These are phyloP conservation scores for Dactylella cylindrospora DNA, from an alignment of 2,329 filamentous ascomycete species.

Conservation along the genomic window DNA sequence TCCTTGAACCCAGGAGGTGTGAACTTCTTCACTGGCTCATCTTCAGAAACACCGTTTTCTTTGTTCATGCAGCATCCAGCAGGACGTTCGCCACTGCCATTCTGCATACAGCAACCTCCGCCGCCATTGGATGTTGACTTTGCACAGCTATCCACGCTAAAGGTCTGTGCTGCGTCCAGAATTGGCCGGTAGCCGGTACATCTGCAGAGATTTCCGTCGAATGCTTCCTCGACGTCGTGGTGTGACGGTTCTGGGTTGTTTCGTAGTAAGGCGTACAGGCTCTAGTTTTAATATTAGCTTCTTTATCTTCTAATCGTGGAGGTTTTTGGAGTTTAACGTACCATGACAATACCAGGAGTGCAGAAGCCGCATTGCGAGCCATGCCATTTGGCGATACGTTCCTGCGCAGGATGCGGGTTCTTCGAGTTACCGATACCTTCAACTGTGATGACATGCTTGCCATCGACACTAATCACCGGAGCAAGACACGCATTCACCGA, in stretches of 20 bases:
- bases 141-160: constrained; percentile 64
- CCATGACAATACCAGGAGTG: constrained; percentile 95
- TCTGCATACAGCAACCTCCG: constrained; percentile 70
- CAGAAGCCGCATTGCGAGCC: constrained; percentile 96
- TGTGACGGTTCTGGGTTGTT: constrained; percentile 78
- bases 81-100: constrained; percentile 55
- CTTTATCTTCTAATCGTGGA: background rate
- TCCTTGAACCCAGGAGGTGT: constrained; percentile 89
- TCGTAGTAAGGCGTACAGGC: constrained; percentile 84
- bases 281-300: constrained; percentile 58
- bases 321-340: constrained; percentile 48
- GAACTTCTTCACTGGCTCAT: constrained; percentile 63
- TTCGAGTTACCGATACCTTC: constrained; percentile 91
- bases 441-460: constrained; percentile 96
- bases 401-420: constrained; percentile 82
- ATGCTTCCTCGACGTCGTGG: constrained; percentile 88
- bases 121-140: constrained; percentile 62
- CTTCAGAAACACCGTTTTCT: constrained; percentile 52
- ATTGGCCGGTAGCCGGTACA: constrained; percentile 96
- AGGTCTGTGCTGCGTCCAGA: constrained; percentile 88
- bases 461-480: constrained; percentile 87
- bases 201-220: constrained; percentile 92
- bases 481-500: constrained; percentile 95
- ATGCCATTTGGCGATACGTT: constrained; percentile 85
- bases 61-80: constrained; percentile 71